Percentiles rank a stretch among this genome's conserved stretches.
These are phyloP conservation scores for Phytophthora hibernalis DNA, from an alignment of 352 stramenopile species.

Conservation along the genomic window DNA sequence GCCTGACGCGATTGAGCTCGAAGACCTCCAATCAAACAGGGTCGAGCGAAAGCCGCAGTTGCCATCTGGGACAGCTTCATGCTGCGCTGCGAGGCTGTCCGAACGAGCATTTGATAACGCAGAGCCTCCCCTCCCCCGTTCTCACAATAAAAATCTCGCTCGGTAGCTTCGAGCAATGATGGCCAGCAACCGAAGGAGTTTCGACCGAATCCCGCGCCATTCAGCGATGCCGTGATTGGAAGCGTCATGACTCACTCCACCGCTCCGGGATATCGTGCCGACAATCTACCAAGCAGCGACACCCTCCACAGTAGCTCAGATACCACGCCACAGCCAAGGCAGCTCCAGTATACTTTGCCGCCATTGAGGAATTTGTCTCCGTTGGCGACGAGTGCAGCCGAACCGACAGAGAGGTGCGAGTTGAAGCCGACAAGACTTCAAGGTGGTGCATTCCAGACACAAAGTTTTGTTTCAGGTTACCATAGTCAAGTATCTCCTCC, in stretches of 20 bases:
- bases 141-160: conserved; percentile 30
- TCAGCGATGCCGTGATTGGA: conserved; percentile 43
- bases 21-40: conserved; percentile 16
- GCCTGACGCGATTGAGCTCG: conserved; percentile 37
- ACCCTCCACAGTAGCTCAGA: conserved; percentile 1
- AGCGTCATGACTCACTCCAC: conserved; percentile 29
- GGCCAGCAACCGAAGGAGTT: conserved; percentile 24
- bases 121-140: not conserved
- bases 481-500: not conserved
- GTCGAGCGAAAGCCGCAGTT: conserved; percentile 23
- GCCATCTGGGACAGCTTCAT: conserved; percentile 37
- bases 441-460: not conserved
- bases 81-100: conserved; percentile 24
- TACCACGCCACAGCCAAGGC: conserved; percentile 7
- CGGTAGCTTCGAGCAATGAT: conserved; percentile 26
- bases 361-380: conserved; percentile 30
- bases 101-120: conserved; percentile 40
- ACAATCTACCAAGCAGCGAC: conserved; percentile 7
- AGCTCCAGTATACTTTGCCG: conserved; percentile 21
- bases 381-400: conserved; percentile 17
- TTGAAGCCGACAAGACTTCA: conserved; percentile 20
- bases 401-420: conserved; percentile 16
- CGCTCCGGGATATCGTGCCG: conserved; percentile 3
- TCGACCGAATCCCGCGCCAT: conserved; percentile 24
- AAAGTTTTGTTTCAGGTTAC: conserved; percentile 3